phyloP scores from a whole-genome alignment of 305 asterid genomes.

The Coffea humblotiana region DNA sequence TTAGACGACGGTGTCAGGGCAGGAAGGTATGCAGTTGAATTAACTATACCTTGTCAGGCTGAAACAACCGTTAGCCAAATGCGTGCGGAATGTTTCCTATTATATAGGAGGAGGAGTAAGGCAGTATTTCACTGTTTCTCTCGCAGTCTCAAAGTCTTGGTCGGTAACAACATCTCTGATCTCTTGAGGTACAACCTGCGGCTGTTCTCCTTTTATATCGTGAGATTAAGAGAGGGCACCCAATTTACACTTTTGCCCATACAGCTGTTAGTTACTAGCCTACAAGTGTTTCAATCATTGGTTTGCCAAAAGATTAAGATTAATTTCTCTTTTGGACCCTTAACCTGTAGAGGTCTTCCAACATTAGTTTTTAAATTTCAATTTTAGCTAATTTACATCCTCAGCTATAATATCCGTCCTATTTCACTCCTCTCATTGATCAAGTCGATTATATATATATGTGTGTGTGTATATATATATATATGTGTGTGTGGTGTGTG shows the following conservation, averaged over 20 bases:
- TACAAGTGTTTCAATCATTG: no score
- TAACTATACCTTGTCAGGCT: conserved; percentile 18
- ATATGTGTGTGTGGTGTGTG: no score
- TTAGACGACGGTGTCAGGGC: background rate
- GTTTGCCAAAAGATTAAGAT: no score
- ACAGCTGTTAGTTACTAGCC: background rate
- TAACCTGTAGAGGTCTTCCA: no score
- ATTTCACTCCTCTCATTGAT: no score
- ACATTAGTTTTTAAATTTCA: no score
- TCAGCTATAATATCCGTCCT: no score
- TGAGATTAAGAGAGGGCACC: conserved; percentile 15
- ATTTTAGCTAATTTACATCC: no score
- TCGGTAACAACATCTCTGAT: background rate
- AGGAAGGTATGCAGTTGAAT: background rate
- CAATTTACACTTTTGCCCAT: conserved; percentile 46
- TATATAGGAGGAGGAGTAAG: conserved; percentile 7
- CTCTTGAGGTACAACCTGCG: conserved; percentile 16
- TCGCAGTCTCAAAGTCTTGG: no score
- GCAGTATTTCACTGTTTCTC: background rate
- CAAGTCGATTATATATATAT: no score
- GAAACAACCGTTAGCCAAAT: background rate
- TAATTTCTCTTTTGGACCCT: no score
- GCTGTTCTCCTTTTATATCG: conserved; percentile 30
- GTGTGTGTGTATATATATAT: no score
- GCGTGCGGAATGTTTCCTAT: background rate